Base-by-base conservation (phyloP, 257 asterid species). In the Plantago elongata region DNA sequence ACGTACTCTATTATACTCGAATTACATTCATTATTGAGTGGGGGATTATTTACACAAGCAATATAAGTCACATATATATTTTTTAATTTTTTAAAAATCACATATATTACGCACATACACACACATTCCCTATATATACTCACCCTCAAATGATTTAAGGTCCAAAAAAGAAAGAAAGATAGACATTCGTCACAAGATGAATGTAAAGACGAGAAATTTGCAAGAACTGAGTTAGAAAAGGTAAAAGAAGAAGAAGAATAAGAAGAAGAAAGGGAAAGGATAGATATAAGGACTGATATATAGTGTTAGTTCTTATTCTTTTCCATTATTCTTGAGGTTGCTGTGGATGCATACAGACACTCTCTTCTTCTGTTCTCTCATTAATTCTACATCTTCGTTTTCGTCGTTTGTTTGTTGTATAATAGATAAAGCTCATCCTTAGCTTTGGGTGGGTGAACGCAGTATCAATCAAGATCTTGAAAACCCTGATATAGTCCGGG, bases 391-490 rank as follows among this genome's bases (percentile, higher is more conserved):
- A 3, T 60, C 58, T 45, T 68, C 29, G 3, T 52, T 48, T 50
- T 11, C 43, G 9, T 37, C 50, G 34, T 9, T 38, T 11, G 2
- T 58, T 27, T 43, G 13, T 34, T 0, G 40, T 7, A 3, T 34
- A 34, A 34, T 34, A 34, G 2, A 34, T 46, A 27, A 60, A 22
- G 42, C 47, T 16, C 52, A 69, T 69, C 9, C 14, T 44, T 14
- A 45, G 30, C 40, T 34, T 6, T 34, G 43, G 37, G 49, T 67
- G 63, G 13, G 47, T 56, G 69, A 50, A 69, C 82, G 78, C 86
- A 76, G 81, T 82, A 79, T 83, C 87, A 78, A 82, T 80, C 82
- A 46, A 65, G 57, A 45, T 56, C 60, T 27, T 50, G 16, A 63
- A 78, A 85, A 73, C 88, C 90, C 84, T 75, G 45, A 38, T 34